Conservation (phyloP, 2,329 filamentous ascomycete species). For the Monosporascus sp. region DNA sequence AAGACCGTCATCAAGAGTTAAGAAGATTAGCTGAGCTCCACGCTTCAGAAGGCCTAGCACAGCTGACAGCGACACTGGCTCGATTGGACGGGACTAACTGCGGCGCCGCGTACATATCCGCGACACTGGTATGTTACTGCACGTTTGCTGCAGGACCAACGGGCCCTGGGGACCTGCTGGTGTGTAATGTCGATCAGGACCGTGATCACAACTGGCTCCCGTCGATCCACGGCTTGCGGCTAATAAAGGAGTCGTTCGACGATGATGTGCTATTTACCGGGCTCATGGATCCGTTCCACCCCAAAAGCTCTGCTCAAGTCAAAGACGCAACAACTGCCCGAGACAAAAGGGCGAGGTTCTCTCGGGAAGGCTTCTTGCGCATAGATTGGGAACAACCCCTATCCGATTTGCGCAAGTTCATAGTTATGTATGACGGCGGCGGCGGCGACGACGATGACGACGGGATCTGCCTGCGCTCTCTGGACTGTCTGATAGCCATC, state of each 20-base stretch:
- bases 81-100: slow-evolving; percentile 21
- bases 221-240: slow-evolving; percentile 4
- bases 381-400: not conserved
- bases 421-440: not conserved
- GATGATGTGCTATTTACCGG: slow-evolving; percentile 4
- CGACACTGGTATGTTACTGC: slow-evolving; percentile 24
- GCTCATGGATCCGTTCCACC: not conserved
- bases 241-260: slow-evolving; percentile 2
- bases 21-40: slow-evolving; percentile 19
- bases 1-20: slow-evolving; percentile 6
- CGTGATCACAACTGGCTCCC: not conserved
- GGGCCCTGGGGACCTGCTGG: slow-evolving; percentile 21
- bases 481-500: not conserved
- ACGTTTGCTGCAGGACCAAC: slow-evolving; percentile 25
- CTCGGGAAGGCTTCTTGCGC: not conserved
- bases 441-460: not conserved
- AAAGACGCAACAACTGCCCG: not conserved
- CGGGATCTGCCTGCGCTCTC: not conserved
- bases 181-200: slow-evolving; percentile 17
- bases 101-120: slow-evolving; percentile 23
- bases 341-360: not conserved
- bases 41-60: slow-evolving; percentile 18
- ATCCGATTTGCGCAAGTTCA: not conserved
- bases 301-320: not conserved
- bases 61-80: slow-evolving; percentile 18